Base-by-base conservation (phyloP, 2,329 filamentous ascomycete genomes). In the Moelleriella libera region DNA sequence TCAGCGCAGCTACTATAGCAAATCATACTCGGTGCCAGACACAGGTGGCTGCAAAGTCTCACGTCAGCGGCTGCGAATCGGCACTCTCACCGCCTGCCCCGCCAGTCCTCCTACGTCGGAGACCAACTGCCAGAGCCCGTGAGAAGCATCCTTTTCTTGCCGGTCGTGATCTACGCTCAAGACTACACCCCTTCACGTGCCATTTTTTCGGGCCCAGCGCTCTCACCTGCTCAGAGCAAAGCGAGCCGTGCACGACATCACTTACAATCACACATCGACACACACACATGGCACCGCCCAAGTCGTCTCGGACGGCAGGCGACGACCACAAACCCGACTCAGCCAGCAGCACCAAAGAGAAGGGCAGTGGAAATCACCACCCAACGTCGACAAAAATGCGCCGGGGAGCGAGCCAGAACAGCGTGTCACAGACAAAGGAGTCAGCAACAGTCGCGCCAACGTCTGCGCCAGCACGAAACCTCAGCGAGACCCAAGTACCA, bases 371-470 rank as follows among this genome's bases (percentile, higher is more conserved):
- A 46, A 65, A 66, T 21, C 21, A 21, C 21, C 21, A 21, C 12
- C 61, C 68, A 47, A 58, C 68, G 12, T 72, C 72, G 47, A 67
- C 71, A 50, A 80, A 80, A 60, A 68, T 76, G 63, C 74, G 74
- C 47, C 70, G 76, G 39, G 70, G 70, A 12, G 74, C 69, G 48
- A 77, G 72, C 59, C 72, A 72, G 48, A 68, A 68, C 10, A 73
- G 70, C 41, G 67, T 69, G 14, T 69, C 63, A 32, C 61, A 71
- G 40, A 58, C 68, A 46, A 48, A 48, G 31, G 50, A 50, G 39
- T 42, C 49, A 28, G 45, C 46, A 4, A 62, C 63, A 51, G 70
- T 63, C 51, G 68, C 63, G 45, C 57, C 62, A 10, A 59, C 63
- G 29, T 61, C 63, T 41, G 56, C 60, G 41, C 58, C 62, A 12